These are phyloP conservation scores for Aurifilum marmelostoma DNA, from an alignment of 2,329 filamentous ascomycete genomes.

Conservation along the genomic window DNA sequence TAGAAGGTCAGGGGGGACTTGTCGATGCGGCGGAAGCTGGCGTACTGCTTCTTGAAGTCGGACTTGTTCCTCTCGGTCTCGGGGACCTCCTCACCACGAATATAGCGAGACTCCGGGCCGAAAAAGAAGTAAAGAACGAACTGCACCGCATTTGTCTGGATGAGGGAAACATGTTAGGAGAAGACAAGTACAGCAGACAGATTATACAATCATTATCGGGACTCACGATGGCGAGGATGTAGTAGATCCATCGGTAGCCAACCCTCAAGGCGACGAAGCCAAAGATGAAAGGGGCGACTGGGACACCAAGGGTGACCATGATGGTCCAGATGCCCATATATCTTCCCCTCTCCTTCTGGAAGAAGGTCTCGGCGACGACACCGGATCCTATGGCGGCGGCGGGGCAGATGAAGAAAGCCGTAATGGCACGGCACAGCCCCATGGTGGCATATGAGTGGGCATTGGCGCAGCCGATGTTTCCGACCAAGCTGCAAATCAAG, in stretches of 20 bases:
- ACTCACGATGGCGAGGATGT: conserved; percentile 56
- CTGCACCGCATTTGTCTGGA: conserved; percentile 57
- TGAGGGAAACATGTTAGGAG: not conserved
- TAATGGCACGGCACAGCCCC: conserved; percentile 55
- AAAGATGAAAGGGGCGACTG: conserved; percentile 41
- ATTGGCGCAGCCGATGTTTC: conserved; percentile 58
- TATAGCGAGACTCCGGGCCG: conserved; percentile 59
- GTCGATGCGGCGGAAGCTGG: conserved; percentile 54
- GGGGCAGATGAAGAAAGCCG: conserved; percentile 59
- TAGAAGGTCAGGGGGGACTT: conserved; percentile 49
- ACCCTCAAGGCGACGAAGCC: conserved; percentile 53
- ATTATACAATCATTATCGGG: no score
- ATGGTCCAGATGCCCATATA: conserved; percentile 63
- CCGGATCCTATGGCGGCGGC: conserved; percentile 56
- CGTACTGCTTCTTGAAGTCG: conserved; percentile 49
- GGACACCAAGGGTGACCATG: conserved; percentile 37
- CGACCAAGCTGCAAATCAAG: conserved; percentile 48
- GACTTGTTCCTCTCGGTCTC: conserved; percentile 36
- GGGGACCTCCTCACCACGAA: conserved; percentile 40
- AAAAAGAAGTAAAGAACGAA: conserved; percentile 60
- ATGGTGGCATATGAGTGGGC: conserved; percentile 52
- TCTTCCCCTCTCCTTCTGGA: conserved; percentile 55
- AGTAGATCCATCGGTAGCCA: conserved; percentile 63
- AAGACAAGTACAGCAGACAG: not conserved
- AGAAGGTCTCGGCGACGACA: conserved; percentile 61